These are phyloP conservation scores for Psilocybe cyanescens DNA, from an alignment of 768 basidiomycete species.

Conservation along the genomic window DNA sequence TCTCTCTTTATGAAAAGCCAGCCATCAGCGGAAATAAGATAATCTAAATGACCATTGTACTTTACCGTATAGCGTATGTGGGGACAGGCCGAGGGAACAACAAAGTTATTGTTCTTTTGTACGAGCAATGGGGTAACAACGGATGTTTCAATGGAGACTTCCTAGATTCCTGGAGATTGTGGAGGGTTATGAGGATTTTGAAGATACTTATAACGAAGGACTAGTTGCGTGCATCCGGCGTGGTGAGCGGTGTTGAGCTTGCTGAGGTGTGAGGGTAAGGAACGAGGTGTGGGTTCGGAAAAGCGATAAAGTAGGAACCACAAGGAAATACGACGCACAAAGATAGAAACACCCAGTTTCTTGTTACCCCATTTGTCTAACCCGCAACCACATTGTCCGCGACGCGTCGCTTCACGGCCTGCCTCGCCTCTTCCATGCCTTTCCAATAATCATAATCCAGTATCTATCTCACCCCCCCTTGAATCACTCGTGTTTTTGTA, in stretches of 20 bases:
- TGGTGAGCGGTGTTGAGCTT: slow-evolving; percentile 12
- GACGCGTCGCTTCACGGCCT: background rate
- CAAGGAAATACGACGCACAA: slow-evolving; percentile 3
- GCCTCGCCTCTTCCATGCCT: background rate
- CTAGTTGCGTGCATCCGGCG: slow-evolving; percentile 24
- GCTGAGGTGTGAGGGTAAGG: slow-evolving; percentile 11
- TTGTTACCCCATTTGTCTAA: slow-evolving; percentile 2
- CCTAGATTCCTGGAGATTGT: slow-evolving; percentile 4
- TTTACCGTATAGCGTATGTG: slow-evolving; percentile 17
- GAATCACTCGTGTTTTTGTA: background rate
- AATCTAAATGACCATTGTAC: slow-evolving; percentile 22
- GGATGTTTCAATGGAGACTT: slow-evolving; percentile 6
- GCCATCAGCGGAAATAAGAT: slow-evolving; percentile 1
- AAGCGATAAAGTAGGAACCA: slow-evolving; percentile 7
- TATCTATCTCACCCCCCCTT: background rate
- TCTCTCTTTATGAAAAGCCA: slow-evolving; percentile 16
- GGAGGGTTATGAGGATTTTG: background rate
- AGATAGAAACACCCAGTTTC: background rate
- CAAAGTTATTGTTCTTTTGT: slow-evolving; percentile 25
- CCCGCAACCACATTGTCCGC: background rate
- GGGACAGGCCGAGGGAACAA: slow-evolving; percentile 16
- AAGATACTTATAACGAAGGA: slow-evolving; percentile 5
- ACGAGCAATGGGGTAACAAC: slow-evolving; percentile 15
- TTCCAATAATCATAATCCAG: background rate
- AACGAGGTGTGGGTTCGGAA: slow-evolving; percentile 19